phyloP scores from a whole-genome alignment of 176 grass and related monocot genomes.

The Triticum dicoccoides region DNA sequence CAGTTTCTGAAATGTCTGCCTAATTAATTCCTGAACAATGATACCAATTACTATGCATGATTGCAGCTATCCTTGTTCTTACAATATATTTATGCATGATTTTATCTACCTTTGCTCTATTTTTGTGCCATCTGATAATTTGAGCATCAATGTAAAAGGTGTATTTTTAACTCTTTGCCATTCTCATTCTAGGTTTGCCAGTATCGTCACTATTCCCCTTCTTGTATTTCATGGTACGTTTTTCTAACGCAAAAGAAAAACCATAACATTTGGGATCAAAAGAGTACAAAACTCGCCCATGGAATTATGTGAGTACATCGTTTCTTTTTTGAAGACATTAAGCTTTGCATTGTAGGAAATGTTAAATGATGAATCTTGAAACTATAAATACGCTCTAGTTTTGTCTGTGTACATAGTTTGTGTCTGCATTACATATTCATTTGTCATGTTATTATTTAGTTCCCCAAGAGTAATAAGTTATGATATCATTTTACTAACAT shows the following conservation, averaged over 20 bases:
- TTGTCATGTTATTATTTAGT: neutral
- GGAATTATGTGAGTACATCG: neutral
- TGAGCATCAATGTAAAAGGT: slow-evolving; percentile 7
- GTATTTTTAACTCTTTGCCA: neutral
- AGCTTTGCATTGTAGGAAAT: neutral
- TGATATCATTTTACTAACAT: neutral
- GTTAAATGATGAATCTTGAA: neutral
- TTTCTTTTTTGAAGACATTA: neutral
- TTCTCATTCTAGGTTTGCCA: slow-evolving; percentile 49
- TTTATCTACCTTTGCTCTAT: neutral
- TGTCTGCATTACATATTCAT: neutral
- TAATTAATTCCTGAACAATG: neutral
- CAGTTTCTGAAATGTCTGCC: neutral
- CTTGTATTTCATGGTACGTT: slow-evolving; percentile 75
- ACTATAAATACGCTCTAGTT: too few relatives aligned
- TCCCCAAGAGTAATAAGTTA: neutral
- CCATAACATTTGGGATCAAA: neutral
- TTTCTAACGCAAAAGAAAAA: neutral
- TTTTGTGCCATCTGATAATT: neutral
- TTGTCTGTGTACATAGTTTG: neutral
- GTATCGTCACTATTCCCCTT: slow-evolving; percentile 53
- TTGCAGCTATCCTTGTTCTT: neutral
- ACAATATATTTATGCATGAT: neutral
- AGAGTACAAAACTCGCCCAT: neutral
- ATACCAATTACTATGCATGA: neutral